Evolutionary conservation across 768 basidiomycete species (phyloP).

Genomic region (Piloderma croceum): DNA sequence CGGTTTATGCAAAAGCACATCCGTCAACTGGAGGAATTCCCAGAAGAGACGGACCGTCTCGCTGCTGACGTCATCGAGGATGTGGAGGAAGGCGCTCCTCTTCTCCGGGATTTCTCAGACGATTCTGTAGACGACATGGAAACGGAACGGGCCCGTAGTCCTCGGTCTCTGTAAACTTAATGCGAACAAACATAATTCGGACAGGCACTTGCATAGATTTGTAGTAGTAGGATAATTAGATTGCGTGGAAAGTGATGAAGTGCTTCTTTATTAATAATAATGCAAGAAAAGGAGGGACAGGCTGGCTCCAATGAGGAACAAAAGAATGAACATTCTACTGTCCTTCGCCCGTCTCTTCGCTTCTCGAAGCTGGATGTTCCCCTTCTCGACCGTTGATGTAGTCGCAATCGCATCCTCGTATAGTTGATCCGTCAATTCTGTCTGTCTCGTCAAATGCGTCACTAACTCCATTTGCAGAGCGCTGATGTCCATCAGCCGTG

Average conservation of each 20-base stretch:
- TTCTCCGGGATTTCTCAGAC: conserved; percentile 20
- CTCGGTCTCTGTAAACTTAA: too few relatives aligned
- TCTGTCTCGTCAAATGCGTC: conserved; percentile 80
- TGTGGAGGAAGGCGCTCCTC: conserved; percentile 53
- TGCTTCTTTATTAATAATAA: conserved; percentile 59
- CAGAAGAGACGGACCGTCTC: conserved; percentile 45
- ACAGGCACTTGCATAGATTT: too few relatives aligned
- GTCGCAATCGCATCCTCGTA: conserved; percentile 93
- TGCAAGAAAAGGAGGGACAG: conserved; percentile 90
- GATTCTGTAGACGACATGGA: background rate
- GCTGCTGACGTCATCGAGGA: conserved; percentile 59
- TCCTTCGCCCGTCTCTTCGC: conserved; percentile 85
- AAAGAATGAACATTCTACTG: conserved; percentile 79
- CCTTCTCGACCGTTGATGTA: conserved; percentile 79
- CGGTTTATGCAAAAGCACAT: conserved; percentile 58
- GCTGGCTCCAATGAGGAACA: conserved; percentile 90
- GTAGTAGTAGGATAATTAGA: too few relatives aligned
- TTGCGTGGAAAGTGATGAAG: too few relatives aligned
- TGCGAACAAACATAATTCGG: too few relatives aligned
- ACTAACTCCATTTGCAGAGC: conserved; percentile 90
- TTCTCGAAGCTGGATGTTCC: conserved; percentile 85
- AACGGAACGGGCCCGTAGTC: too few relatives aligned
- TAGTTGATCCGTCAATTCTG: conserved; percentile 87
- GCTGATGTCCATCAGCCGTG: conserved; percentile 87
- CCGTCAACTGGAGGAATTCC: conserved; percentile 42